Evolutionary conservation across 176 grass and related monocot genomes (phyloP), one percentile per base, ranked within the genome.

Genomic region (Typha latifolia): DNA sequence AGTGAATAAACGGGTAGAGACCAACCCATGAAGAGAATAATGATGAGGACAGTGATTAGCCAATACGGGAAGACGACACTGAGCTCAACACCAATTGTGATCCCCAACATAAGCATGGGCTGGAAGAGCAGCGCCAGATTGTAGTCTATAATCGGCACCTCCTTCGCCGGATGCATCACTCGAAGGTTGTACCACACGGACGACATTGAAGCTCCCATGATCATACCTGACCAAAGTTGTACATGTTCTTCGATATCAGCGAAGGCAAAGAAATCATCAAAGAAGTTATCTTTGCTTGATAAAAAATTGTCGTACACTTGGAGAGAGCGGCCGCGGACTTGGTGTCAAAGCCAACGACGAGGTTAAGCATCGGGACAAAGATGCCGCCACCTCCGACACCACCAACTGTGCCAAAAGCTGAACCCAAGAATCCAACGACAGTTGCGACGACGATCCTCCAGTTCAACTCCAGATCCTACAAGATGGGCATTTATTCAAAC

Each of bases 151-250:
- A 99, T 83, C 0, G 95, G 89, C 32, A 78, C 89, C 70, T 99
- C 84, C 84, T 94, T 99, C 69, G 64, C 78, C 48, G 95, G 95
- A 71, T 99, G 95, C 62, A 86, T 43, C 56, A 99, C 95, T 78
- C 86, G 86, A 24, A 99, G 86, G 62, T 99, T 99, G 84, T 99
- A 99, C 95, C 95, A 99, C 16, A 99, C 95, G 0, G 95, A 99
- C 1, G 95, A 94, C 47, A 75, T 78, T 0, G 95, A 94, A 9
- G 95, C 89, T 16, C 95, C 95, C 95, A 99, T 99, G 77, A 99
- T 99, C 95, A 99, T 94, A 68, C 95, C 95, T 99, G 20, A 8
- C 16, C 16, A 59, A n/a, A 19, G 20, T 11, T 57, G 15, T 8
- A 57, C 8, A 59, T 18, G 53, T 22, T 59, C 5, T 43, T 43